These are phyloP conservation scores for Solanum virginianum DNA, from an alignment of 257 asterid species.

Conservation along the genomic window DNA sequence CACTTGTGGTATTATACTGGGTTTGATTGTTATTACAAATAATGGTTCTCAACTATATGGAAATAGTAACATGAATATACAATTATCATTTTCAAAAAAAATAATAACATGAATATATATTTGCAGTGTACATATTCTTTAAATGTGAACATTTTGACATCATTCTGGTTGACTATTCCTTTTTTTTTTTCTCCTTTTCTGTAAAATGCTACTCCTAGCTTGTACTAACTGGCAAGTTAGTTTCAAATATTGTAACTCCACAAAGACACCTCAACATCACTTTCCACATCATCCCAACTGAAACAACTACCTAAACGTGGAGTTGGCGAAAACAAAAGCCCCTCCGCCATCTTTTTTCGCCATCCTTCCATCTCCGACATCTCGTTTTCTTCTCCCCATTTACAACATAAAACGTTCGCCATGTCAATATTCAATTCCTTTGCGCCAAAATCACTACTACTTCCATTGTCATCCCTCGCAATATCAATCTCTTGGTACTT, in stretches of 20 bases:
- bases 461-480: background rate
- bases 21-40: background rate
- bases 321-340: conserved; percentile 50
- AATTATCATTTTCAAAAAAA: no score
- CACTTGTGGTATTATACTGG: background rate
- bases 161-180: background rate
- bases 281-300: conserved; percentile 23
- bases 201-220: background rate
- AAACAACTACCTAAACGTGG: conserved; percentile 16
- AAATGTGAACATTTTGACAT: background rate
- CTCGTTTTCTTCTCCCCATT: background rate
- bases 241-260: background rate
- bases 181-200: background rate
- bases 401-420: background rate
- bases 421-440: background rate
- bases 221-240: background rate
- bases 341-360: conserved; percentile 19
- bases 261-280: conserved; percentile 24
- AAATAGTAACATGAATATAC: background rate
- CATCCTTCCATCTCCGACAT: conserved; percentile 4
- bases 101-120: background rate
- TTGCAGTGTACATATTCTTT: background rate
- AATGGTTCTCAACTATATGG: background rate
- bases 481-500: conserved; percentile 5
- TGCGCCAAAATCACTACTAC: background rate